These are phyloP conservation scores for Colletotrichum nymphaeae DNA, from an alignment of 2,329 filamentous ascomycete genomes.

Conservation along the genomic window DNA sequence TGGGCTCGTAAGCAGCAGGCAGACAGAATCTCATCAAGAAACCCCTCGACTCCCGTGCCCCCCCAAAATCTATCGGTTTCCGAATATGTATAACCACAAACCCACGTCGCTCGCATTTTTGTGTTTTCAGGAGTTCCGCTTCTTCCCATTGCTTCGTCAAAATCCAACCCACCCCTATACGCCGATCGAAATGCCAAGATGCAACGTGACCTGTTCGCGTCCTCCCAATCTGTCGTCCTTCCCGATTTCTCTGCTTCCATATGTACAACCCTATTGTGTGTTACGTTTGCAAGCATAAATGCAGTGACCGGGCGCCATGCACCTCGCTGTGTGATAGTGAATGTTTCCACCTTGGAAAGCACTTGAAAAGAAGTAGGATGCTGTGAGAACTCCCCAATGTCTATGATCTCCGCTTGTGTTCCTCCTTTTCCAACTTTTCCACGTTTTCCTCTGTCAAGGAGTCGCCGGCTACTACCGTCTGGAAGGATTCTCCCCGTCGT, in stretches of 20 bases:
- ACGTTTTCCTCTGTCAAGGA: conserved; percentile 66
- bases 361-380: background rate
- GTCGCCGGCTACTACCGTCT: conserved; percentile 51
- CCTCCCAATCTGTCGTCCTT: background rate
- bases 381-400: background rate
- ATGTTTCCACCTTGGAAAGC: background rate
- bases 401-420: conserved; percentile 23
- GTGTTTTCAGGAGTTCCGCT: background rate
- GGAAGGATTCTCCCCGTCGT: conserved; percentile 47
- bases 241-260: background rate
- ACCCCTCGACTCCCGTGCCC: background rate
- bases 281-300: background rate
- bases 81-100: background rate
- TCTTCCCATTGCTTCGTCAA: background rate
- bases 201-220: conserved; percentile 33
- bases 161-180: background rate
- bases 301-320: background rate
- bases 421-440: conserved; percentile 56
- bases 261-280: conserved; percentile 2
- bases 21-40: conserved; percentile 16
- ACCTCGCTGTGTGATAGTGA: conserved; percentile 3
- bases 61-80: conserved; percentile 14
- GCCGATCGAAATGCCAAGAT: conserved; percentile 37
- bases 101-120: background rate
- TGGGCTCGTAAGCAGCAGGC: conserved; percentile 16